phyloP scores from a whole-genome alignment of 805 yeast species.

The Zygosaccharomyces lentus region DNA sequence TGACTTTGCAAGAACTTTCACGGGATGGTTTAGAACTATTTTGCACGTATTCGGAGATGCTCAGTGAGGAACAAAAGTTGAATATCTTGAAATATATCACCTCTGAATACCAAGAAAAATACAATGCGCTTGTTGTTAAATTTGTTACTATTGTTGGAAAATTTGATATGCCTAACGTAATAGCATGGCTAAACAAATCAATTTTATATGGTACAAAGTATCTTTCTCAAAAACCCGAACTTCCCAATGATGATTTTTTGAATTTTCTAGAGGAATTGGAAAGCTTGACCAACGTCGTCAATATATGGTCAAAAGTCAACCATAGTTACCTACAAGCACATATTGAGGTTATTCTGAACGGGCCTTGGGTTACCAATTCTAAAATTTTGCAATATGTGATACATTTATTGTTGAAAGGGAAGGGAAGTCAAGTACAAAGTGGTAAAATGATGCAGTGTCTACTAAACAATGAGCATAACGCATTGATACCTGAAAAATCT shows the following conservation, averaged over 20 bases:
- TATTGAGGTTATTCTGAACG: constrained; percentile 53
- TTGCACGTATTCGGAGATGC: constrained; percentile 3
- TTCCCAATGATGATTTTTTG: constrained; percentile 27
- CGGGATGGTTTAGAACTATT: constrained; percentile 13
- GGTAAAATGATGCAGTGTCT: constrained; percentile 60
- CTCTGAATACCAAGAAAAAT: constrained; percentile 30
- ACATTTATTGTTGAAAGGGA: constrained; percentile 38
- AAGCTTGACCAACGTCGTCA: constrained; percentile 27
- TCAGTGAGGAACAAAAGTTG: constrained; percentile 23
- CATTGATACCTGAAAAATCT: constrained; percentile 31
- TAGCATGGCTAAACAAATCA: constrained; percentile 54
- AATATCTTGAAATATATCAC: constrained; percentile 29
- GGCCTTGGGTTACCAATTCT: constrained; percentile 43
- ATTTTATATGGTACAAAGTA: constrained; percentile 58
- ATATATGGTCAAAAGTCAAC: constrained; percentile 43
- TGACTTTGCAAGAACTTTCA: constrained; percentile 10
- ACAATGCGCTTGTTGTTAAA: constrained; percentile 27
- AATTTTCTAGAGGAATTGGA: constrained; percentile 36
- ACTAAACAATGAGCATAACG: constrained; percentile 47
- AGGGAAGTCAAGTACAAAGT: constrained; percentile 38
- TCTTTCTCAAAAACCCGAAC: constrained; percentile 45
- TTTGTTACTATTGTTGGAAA: constrained; percentile 19
- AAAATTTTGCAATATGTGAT: constrained; percentile 45
- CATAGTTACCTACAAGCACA: constrained; percentile 53
- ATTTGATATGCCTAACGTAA: constrained; percentile 19